Evolutionary conservation across 495 filamentous ascomycete species (phyloP).

Genomic region (Aspergillus indologenus): DNA sequence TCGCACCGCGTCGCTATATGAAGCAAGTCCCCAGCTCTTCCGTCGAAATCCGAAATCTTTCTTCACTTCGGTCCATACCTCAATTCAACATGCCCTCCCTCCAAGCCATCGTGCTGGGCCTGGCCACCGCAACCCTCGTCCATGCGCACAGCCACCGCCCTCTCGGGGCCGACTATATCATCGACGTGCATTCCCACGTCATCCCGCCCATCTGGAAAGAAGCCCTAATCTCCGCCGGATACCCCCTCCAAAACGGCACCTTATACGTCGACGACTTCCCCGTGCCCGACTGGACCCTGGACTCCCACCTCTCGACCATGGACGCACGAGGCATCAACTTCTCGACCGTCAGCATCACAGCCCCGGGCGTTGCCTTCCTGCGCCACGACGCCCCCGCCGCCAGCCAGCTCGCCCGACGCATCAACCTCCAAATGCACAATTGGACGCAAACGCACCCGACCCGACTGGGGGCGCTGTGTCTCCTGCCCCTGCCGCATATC

Average conservation of each 20-base stretch:
- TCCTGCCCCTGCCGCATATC: conserved; percentile 48
- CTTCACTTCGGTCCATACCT: too few relatives aligned
- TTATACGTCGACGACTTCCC: conserved; percentile 16
- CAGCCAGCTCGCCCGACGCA: conserved; percentile 12
- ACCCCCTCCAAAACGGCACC: conserved; percentile 35
- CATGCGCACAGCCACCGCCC: not conserved
- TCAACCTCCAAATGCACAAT: conserved; percentile 34
- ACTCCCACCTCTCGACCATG: conserved; percentile 46
- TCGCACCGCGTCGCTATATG: too few relatives aligned
- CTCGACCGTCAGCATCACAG: conserved; percentile 46
- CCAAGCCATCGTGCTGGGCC: not conserved
- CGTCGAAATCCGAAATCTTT: too few relatives aligned
- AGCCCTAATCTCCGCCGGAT: conserved; percentile 28
- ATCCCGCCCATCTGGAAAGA: conserved; percentile 29
- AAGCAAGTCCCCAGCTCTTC: too few relatives aligned
- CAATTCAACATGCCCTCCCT: not conserved
- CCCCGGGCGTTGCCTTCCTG: conserved; percentile 44
- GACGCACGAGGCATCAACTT: conserved; percentile 36
- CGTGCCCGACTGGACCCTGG: conserved; percentile 36
- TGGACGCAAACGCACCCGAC: conserved; percentile 34
- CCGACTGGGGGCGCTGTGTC: conserved; percentile 47
- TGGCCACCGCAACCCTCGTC: not conserved
- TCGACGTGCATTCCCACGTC: conserved; percentile 39
- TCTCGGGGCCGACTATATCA: conserved; percentile 13
- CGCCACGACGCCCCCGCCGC: conserved; percentile 22